Percentiles rank a stretch among this genome's conserved stretches.
phyloP scores from a whole-genome alignment of 176 grass and related monocot genomes.

The Musa acuminata region DNA sequence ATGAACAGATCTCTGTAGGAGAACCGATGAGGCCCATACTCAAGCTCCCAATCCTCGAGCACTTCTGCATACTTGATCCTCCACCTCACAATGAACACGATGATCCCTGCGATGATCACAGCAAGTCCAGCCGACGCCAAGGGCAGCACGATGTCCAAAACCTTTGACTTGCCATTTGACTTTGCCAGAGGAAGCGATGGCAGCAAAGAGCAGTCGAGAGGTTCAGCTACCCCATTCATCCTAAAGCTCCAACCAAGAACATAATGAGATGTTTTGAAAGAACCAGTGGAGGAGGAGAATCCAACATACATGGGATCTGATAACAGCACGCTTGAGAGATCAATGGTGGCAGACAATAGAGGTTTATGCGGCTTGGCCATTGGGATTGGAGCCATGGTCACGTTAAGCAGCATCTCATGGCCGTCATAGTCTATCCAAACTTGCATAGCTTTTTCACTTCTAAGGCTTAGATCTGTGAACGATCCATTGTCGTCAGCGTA shows the following conservation, averaged over 20 bases:
- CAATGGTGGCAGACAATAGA: neutral
- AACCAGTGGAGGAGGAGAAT: neutral
- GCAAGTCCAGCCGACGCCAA: constrained; percentile 2
- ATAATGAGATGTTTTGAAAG: neutral
- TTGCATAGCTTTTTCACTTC: neutral
- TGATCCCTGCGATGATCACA: neutral
- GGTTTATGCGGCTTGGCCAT: neutral
- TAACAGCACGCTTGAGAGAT: neutral
- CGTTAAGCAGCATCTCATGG: neutral
- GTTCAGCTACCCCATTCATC: too few species aligned
- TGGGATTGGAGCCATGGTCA: neutral
- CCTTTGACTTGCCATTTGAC: too few species aligned
- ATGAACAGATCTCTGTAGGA: too few species aligned
- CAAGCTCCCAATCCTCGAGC: constrained; percentile 28
- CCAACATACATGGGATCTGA: neutral
- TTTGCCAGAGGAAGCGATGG: too few species aligned
- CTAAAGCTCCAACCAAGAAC: too few species aligned
- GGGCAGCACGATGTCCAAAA: constrained; percentile 4
- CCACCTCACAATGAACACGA: neutral
- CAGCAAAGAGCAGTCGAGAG: too few species aligned
- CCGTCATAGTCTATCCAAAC: constrained; percentile 1
- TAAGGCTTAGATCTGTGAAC: constrained; percentile 14
- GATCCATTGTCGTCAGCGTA: constrained; percentile 1
- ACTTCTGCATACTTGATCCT: constrained; percentile 20
- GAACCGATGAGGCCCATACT: constrained; percentile 30